Conservation (phyloP, 1,139 yeast species). For the Saccharomyces hybrid region DNA sequence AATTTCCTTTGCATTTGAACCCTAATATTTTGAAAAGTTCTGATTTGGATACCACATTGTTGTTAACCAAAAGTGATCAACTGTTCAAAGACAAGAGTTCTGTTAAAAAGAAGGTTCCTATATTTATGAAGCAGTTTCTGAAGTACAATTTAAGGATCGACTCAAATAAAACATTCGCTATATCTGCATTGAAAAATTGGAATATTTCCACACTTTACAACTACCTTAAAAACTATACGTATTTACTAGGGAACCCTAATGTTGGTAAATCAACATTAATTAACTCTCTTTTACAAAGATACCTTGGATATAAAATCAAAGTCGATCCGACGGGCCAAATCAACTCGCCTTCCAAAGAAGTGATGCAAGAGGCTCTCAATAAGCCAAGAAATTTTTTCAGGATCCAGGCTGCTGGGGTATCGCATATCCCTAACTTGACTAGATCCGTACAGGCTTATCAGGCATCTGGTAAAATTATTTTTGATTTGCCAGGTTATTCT, state of each 20-base stretch:
- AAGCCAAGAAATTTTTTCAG: slow-evolving; percentile 7
- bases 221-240: slow-evolving; percentile 38
- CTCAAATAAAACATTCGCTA: slow-evolving; percentile 41
- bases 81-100: slow-evolving; percentile 15
- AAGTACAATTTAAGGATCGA: slow-evolving; percentile 36
- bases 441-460: slow-evolving; percentile 23
- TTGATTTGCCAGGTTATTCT: slow-evolving; percentile 30
- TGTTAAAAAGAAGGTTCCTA: slow-evolving; percentile 16
- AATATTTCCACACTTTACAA: slow-evolving; percentile 35
- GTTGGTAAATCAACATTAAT: slow-evolving; percentile 69
- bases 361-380: slow-evolving; percentile 1
- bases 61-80: slow-evolving; percentile 29
- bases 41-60: slow-evolving; percentile 12
- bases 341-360: background rate
- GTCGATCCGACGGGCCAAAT: slow-evolving; percentile 9
- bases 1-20: slow-evolving; percentile 59
- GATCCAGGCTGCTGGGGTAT: slow-evolving; percentile 26
- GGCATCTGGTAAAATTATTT: slow-evolving; percentile 19
- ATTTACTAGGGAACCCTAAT: slow-evolving; percentile 65
- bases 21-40: slow-evolving; percentile 31
- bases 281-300: slow-evolving; percentile 37
- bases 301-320: slow-evolving; percentile 18
- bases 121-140: slow-evolving; percentile 29
- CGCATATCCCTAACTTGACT: slow-evolving; percentile 31
- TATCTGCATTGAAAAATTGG: slow-evolving; percentile 50